Conservation (phyloP, 495 filamentous ascomycete species). For the Aspergillus coremiiformis region DNA sequence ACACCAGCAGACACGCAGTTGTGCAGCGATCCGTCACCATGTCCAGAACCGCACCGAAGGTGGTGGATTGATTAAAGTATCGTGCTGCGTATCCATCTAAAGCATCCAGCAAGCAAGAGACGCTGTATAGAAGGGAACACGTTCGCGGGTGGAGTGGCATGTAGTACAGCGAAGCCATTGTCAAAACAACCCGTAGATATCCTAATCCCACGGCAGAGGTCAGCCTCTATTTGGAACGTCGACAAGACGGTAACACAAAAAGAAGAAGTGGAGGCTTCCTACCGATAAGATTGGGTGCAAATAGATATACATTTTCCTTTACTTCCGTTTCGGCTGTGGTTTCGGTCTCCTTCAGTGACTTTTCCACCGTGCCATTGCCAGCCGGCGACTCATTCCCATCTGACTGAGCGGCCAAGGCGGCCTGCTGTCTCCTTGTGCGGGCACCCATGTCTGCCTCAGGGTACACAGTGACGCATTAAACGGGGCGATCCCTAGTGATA, state of each 20-base stretch:
- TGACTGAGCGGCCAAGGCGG: constrained; percentile 26
- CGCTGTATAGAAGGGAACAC: constrained; percentile 81
- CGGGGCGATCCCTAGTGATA: neutral
- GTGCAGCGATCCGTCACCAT: constrained; percentile 98
- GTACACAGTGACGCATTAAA: neutral
- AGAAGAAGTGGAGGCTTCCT: constrained; percentile 39
- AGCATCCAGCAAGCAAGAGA: constrained; percentile 90
- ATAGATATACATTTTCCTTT: constrained; percentile 89
- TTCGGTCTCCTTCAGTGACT: constrained; percentile 25
- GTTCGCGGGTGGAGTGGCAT: constrained; percentile 96
- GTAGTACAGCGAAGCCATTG: constrained; percentile 90
- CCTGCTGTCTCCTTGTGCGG: constrained; percentile 39
- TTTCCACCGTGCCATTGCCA: constrained; percentile 25
- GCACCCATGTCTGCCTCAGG: constrained; percentile 30
- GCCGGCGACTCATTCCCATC: constrained; percentile 30
- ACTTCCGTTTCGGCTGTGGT: constrained; percentile 26
- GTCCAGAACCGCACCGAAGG: constrained; percentile 91
- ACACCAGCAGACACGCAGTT: constrained; percentile 87
- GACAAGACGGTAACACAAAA: neutral
- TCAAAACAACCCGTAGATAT: constrained; percentile 81
- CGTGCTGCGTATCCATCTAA: constrained; percentile 89
- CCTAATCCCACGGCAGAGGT: constrained; percentile 43
- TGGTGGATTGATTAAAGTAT: constrained; percentile 79
- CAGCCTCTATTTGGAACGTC: neutral
- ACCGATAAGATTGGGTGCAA: constrained; percentile 93